Evolutionary conservation across 495 filamentous ascomycete species (phyloP).

Genomic region (Penicillium robsamsonii): DNA sequence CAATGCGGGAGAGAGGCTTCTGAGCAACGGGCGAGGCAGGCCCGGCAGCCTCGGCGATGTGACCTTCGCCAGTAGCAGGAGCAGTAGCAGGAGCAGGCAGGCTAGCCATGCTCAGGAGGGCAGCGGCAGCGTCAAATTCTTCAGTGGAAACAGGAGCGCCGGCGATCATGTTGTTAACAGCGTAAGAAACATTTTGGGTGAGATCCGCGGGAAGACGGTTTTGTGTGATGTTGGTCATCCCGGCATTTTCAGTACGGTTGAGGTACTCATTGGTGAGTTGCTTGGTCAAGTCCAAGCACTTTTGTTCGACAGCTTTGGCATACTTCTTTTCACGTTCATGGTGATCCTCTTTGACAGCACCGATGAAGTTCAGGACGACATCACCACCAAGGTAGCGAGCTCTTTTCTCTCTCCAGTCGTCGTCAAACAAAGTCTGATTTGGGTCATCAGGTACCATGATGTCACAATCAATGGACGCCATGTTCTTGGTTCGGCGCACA

Average conservation of each 20-base stretch:
- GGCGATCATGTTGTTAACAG: conserved; percentile 4
- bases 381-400: conserved; percentile 19
- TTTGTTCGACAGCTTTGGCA: conserved; percentile 5
- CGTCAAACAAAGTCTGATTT: conserved; percentile 19
- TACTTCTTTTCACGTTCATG: conserved; percentile 3
- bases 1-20: conserved; percentile 7
- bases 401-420: conserved; percentile 22
- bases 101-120: conserved; percentile 15
- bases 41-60: neutral
- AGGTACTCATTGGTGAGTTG: conserved; percentile 11
- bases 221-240: neutral
- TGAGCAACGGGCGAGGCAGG: conserved; percentile 4
- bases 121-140: conserved; percentile 19
- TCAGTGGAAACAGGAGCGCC: conserved; percentile 2
- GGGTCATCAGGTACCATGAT: conserved; percentile 13
- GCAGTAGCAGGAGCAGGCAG: neutral
- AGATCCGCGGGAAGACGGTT: conserved; percentile 1
- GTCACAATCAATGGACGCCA: conserved; percentile 15
- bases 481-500: conserved; percentile 53
- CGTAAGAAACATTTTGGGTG: neutral
- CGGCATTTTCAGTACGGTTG: neutral
- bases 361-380: conserved; percentile 23
- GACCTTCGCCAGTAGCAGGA: neutral
- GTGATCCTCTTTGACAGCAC: conserved; percentile 15
- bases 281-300: conserved; percentile 12